Conservation (phyloP, 2,329 filamentous ascomycete species). For the Diplodia intermedia region DNA sequence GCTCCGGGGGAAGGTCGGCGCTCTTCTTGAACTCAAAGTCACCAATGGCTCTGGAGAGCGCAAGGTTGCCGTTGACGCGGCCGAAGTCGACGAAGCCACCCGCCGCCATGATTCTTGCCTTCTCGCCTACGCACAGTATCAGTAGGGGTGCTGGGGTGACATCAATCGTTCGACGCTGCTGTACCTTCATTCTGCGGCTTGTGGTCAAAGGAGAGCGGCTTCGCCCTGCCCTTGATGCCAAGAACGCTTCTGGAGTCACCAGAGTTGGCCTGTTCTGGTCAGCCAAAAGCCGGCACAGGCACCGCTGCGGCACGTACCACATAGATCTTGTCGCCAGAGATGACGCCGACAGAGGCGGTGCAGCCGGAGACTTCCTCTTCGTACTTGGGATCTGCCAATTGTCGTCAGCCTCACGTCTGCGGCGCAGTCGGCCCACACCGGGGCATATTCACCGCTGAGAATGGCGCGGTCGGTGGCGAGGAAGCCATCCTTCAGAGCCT, state of each 20-base stretch:
- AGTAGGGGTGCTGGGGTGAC: conserved; percentile 21
- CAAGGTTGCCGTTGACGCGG: conserved; percentile 96
- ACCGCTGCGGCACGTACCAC: conserved; percentile 70
- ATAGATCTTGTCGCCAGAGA: conserved; percentile 91
- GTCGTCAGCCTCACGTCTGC: conserved; percentile 41
- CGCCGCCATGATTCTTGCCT: conserved; percentile 91
- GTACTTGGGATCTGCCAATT: conserved; percentile 81
- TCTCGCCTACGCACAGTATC: conserved; percentile 72
- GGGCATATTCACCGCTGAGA: conserved; percentile 73
- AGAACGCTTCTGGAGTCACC: conserved; percentile 95
- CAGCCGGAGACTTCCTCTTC: conserved; percentile 98
- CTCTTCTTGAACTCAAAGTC: conserved; percentile 99
- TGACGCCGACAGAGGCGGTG: conserved; percentile 89
- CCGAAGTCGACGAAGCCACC: conserved; percentile 99
- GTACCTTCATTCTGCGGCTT: conserved; percentile 97
- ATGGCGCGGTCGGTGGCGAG: conserved; percentile 95
- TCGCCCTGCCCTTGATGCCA: conserved; percentile 95
- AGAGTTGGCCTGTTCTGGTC: conserved; percentile 77
- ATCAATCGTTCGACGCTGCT: conserved; percentile 35
- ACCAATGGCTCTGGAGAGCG: conserved; percentile 93
- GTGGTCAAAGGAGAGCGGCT: conserved; percentile 98
- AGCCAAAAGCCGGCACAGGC: conserved; percentile 22
- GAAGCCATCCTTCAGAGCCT: conserved; percentile 96
- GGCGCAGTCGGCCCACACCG: conserved; percentile 25
- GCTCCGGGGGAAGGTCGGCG: conserved; percentile 93